Base-by-base conservation (phyloP, 768 basidiomycete species). In the Pleurotus tuber-regium region DNA sequence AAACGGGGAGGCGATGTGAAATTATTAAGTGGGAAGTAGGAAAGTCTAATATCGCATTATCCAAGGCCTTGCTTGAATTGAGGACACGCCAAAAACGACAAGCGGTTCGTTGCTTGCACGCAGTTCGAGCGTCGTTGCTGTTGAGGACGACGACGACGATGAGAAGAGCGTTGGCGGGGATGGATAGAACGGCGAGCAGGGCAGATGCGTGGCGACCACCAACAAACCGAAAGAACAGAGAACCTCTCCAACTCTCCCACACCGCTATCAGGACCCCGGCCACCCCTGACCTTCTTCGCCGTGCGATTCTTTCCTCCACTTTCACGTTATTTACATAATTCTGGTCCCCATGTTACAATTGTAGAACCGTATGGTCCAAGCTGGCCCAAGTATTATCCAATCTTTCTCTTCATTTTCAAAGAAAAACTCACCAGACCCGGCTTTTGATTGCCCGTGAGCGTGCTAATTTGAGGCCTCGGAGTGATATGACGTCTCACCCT, bases 11-110 rank as follows among this genome's bases (percentile, higher is more conserved):
- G 60, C 52, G 56, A 46, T 56, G 60, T 53, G 56, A 52, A 55
- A 55, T 42, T 36, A 61, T 44, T 38, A 19, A 43, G 57, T 56
- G 46, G 41, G 48, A 16, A 57, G 48, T 62, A 65, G 43, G 35
- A 50, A 21, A 44, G 56, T 57, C 67, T 61, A 61, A 66, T 57
- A 60, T 61, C 59, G 64, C 67, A 68, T 65, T 63, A 65, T 59
- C 63, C 63, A 61, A 58, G 36, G 61, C 39, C 16, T 46, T 46
- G 43, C 26, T 31, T 29, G n/a, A n/a, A 29, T 5, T 6, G 51
- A 33, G 3, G 42, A 44, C 29, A 43, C 50, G 19, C 51, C 55
- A 58, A 23, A 52, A 51, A 56, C 57, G 25, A 54, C 31, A 23
- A 26, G 35, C 28, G 55, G 46, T 50, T 31, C 51, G 43, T 46